phyloP scores from a whole-genome alignment of 257 asterid genomes.

The Catharanthus roseus region DNA sequence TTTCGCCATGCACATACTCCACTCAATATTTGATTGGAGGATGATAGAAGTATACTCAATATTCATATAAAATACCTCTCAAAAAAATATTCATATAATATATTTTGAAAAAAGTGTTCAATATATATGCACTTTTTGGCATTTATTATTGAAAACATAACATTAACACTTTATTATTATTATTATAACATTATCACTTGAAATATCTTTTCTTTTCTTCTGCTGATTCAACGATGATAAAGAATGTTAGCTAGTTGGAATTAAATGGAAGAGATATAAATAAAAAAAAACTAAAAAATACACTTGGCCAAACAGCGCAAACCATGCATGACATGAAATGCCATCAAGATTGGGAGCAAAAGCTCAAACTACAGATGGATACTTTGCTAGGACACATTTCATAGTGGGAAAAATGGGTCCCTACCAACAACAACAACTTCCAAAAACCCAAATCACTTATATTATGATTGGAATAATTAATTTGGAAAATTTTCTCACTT shows the following conservation, averaged over 20 bases:
- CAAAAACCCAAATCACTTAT: slow-evolving; percentile 10
- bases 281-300: not conserved
- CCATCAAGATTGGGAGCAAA: slow-evolving; percentile 28
- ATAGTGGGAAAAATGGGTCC: slow-evolving; percentile 9
- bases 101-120: too few relatives aligned
- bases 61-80: not conserved
- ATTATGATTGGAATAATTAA: slow-evolving; percentile 2
- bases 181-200: not conserved
- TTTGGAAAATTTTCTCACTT: not conserved
- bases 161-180: too few relatives aligned
- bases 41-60: not conserved
- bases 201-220: not conserved
- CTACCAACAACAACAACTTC: slow-evolving; percentile 16
- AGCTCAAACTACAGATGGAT: slow-evolving; percentile 32
- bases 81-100: too few relatives aligned
- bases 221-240: not conserved
- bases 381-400: slow-evolving; percentile 27
- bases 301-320: slow-evolving; percentile 17
- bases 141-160: not conserved
- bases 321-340: slow-evolving; percentile 39
- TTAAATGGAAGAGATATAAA: not conserved
- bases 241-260: not conserved
- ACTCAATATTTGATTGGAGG: too few relatives aligned
- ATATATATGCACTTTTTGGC: not conserved
- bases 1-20: too few relatives aligned